Evolutionary conservation across 768 basidiomycete species (phyloP), one percentile per base, ranked within the genome.

Genomic region (Boletus sensibilis): DNA sequence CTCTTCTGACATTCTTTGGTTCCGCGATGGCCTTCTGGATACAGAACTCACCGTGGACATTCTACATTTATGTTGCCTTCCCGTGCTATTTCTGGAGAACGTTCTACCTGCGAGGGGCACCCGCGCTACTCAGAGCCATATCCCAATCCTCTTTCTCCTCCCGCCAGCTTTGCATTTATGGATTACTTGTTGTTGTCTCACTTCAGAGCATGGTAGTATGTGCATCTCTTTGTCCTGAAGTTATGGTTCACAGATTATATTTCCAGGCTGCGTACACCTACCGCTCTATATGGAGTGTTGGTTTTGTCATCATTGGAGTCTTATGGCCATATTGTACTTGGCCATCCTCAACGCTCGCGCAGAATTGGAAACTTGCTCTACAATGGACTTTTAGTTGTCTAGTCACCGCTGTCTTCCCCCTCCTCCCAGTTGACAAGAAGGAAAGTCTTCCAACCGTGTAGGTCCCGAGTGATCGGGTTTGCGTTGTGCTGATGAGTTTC

Each of bases 21-120:
- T 82, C 79, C 51, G 84, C 80, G 74, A 54, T 50, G 0, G 63
- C 79, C 12, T 90, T 92, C 65, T 75, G 75, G 38, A 41, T 85
- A n/a, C 88, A 92, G 64, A 74, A 69, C 23, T 83, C 85, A 0
- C 87, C 90, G 0, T 82, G 78, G 80, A 83, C 84, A 4, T 89
- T 90, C 64, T 92, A 88, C 65, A 54, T 90, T 40, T 94, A 94
- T 64, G 78, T 85, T 35, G 67, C 79, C 5, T 92, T 92, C 58
- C 90, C 92, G 0, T 78, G 81, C 33, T 92, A 83, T 72, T 93
- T 93, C 68, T 91, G 89, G 89, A 76, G 77, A 33, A 82, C 79
- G 51, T 82, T 84, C 38, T 63, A 8, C 37, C n/a, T 63, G n/a
- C 58, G 49, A 37, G 73, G 70, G n/a, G 23, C 48, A 27, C 64